Evolutionary conservation across 306 rosid species (phyloP), one percentile per base, ranked within the genome.

Genomic region (Cercis canadensis): DNA sequence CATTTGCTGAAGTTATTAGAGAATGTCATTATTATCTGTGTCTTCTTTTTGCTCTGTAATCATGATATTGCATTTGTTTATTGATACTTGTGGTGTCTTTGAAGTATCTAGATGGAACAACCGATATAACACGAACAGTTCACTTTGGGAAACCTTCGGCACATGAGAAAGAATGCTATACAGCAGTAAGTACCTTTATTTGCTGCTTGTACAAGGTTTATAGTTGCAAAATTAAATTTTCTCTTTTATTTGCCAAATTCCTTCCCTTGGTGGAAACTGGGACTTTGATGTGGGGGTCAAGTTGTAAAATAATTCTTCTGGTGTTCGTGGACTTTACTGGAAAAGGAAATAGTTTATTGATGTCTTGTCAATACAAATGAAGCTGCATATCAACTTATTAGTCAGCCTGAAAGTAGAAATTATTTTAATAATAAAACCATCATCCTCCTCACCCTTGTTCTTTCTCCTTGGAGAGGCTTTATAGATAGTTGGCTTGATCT

Each of bases 21-120:
- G 10, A 70, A 46, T 73, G 13, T 52, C 17, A 53, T 34, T 66
- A 59, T 15, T 52, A 7, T 4, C 15, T 53, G 55, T 32, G 54
- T 43, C 12, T 62, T 60, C 57, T 43, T 46, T 32, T 44, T 77
- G 53, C 40, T 16, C 57, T 45, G 16, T 63, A 39, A 47, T 59
- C 70, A 51, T 49, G 65, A 77, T 13, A 44, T 54, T 61, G 24
- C 18, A 11, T 65, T 41, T 58, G 29, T 53, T 56, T 75, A 69
- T 45, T 77, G 72, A 73, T 73, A 62, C 58, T 55, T 18, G 51
- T 85, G 55, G n/a, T 76, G 44, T 84, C 68, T 70, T 74, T 82
- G 72, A 51, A 95, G 97, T 95, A 95, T 85, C 78, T 87, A 52
- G 99, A 95, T 79, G 99, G 99, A 80, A 95, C 99, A 70, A 95